These are phyloP conservation scores for Pouteria glomerata DNA, from an alignment of 148 eudicot genomes.

Conservation along the genomic window DNA sequence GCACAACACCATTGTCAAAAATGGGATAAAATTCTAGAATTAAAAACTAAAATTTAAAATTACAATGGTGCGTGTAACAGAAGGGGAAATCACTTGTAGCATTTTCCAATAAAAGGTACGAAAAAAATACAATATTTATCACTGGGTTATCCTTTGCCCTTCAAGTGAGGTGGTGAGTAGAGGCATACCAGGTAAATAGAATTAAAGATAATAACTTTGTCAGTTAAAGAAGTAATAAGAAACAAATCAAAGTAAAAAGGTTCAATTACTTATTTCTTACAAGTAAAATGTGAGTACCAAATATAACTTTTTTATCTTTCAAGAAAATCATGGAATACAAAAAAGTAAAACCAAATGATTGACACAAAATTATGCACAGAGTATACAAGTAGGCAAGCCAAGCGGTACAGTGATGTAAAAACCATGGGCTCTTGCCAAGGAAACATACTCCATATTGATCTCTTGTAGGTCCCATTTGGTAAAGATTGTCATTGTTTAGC, in stretches of 20 bases:
- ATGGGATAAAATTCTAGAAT: background rate
- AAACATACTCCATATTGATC: background rate
- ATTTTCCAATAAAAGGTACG: no score
- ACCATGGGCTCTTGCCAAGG: background rate
- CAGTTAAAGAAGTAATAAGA: background rate
- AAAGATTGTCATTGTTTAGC: no score
- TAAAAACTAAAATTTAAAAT: background rate
- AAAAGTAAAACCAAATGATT: background rate
- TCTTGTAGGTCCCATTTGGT: background rate
- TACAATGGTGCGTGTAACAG: no score
- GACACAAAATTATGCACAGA: background rate
- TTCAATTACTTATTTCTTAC: background rate
- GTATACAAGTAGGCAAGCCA: no score
- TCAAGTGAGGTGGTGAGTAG: background rate
- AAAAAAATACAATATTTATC: no score
- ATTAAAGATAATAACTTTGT: background rate
- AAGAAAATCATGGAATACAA: background rate
- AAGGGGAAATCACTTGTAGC: background rate
- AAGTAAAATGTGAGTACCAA: background rate
- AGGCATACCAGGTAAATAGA: background rate
- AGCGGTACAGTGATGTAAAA: background rate
- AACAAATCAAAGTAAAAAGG: background rate
- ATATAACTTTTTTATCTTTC: background rate
- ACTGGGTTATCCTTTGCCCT: no score
- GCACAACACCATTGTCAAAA: background rate